Conservation (phyloP, 768 basidiomycete genomes). For the Naganishia vishniacii region DNA sequence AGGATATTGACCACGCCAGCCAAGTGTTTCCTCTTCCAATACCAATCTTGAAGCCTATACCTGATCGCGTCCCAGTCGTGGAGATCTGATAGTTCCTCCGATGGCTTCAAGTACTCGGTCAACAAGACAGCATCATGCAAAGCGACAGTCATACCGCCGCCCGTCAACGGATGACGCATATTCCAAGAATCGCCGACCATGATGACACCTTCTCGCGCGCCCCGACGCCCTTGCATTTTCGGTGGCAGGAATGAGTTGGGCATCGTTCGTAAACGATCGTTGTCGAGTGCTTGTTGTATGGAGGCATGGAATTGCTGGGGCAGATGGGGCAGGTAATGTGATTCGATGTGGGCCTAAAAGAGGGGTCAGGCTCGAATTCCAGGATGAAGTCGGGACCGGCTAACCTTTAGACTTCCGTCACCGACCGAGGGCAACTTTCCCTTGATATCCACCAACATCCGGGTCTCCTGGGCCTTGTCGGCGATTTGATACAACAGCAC, state of each 20-base stretch:
- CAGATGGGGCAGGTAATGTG: constrained; percentile 71
- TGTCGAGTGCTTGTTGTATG: constrained; percentile 65
- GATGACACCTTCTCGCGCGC: constrained; percentile 63
- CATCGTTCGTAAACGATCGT: constrained; percentile 79
- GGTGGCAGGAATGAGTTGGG: constrained; percentile 90
- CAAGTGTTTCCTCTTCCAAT: constrained; percentile 78
- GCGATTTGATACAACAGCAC: constrained; percentile 90
- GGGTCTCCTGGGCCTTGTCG: constrained; percentile 64
- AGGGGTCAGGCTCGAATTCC: background rate
- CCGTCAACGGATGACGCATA: constrained; percentile 97
- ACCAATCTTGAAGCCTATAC: constrained; percentile 63
- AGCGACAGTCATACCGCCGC: constrained; percentile 97
- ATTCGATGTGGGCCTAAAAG: constrained; percentile 62
- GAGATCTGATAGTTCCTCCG: constrained; percentile 41
- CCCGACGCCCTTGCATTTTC: constrained; percentile 57
- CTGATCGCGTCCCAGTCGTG: constrained; percentile 50
- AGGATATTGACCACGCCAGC: constrained; percentile 85
- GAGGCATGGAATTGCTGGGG: constrained; percentile 65
- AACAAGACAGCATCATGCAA: constrained; percentile 77
- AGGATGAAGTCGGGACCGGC: background rate
- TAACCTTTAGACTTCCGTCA: constrained; percentile 63
- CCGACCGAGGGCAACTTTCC: constrained; percentile 63
- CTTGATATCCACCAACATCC: constrained; percentile 88
- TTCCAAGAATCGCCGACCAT: constrained; percentile 96
- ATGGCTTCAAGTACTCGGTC: constrained; percentile 57